Percentiles rank a stretch among this genome's conserved stretches.
Conservation (phyloP, 1,284 basidiomycete species). For the Cerrena zonata region DNA sequence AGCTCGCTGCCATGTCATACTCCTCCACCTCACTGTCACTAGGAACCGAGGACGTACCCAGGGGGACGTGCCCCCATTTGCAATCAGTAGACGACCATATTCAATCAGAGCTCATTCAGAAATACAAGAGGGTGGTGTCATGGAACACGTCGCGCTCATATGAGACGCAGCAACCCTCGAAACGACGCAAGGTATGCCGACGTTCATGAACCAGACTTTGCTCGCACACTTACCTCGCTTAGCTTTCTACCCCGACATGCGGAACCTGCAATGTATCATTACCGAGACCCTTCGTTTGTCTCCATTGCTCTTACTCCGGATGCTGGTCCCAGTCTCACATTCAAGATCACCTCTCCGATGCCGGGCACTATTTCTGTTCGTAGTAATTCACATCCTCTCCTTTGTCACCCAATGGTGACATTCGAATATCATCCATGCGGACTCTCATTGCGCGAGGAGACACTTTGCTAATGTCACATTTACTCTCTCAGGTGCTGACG, state of each 20-base stretch:
- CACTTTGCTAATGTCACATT: conserved; percentile 4
- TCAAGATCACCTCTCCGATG: conserved; percentile 48
- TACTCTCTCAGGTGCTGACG: conserved; percentile 57
- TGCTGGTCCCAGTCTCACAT: conserved; percentile 65
- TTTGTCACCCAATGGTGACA: background rate
- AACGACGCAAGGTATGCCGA: conserved; percentile 38
- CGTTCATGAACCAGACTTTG: background rate
- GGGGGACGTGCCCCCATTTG: conserved; percentile 23
- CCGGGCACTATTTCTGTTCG: conserved; percentile 63
- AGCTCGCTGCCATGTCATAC: too few species aligned
- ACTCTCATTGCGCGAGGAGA: background rate
- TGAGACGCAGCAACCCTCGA: conserved; percentile 30
- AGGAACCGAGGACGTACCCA: background rate
- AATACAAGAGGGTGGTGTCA: conserved; percentile 33
- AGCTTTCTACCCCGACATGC: conserved; percentile 54
- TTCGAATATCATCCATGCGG: background rate
- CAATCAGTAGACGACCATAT: conserved; percentile 19
- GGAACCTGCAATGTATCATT: conserved; percentile 55
- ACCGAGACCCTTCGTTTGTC: conserved; percentile 71
- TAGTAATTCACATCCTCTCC: conserved; percentile 12
- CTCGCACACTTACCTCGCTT: background rate
- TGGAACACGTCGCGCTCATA: conserved; percentile 35
- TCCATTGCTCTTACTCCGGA: conserved; percentile 71
- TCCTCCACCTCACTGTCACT: background rate
- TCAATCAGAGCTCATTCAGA: conserved; percentile 24